Conservation (phyloP, 176 grass and related monocot species). For the barley (Hordeum vulgare) region DNA sequence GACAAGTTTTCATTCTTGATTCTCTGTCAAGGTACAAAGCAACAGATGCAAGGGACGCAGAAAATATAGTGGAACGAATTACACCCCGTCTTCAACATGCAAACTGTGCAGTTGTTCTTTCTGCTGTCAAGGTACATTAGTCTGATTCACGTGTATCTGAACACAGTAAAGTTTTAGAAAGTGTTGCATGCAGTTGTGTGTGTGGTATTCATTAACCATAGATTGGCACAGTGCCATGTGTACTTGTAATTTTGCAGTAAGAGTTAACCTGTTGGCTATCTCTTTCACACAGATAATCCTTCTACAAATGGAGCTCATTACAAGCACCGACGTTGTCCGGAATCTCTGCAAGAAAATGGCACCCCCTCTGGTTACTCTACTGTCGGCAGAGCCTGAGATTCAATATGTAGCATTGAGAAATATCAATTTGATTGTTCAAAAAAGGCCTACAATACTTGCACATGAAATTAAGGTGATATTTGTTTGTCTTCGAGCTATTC, state of each 20-base stretch:
- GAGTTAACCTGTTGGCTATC: not conserved
- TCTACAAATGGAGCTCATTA: slow-evolving; percentile 99
- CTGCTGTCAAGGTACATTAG: slow-evolving; percentile 84
- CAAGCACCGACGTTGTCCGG: slow-evolving; percentile 86
- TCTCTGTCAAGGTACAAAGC: slow-evolving; percentile 85
- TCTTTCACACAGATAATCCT: slow-evolving; percentile 75
- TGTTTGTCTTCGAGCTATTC: slow-evolving; percentile 20
- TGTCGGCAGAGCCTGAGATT: slow-evolving; percentile 96
- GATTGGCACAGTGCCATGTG: not conserved
- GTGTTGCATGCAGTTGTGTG: not conserved
- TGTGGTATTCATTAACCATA: slow-evolving; percentile 19
- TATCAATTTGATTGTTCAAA: slow-evolving; percentile 99
- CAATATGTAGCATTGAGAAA: slow-evolving; percentile 97
- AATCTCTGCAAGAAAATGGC: slow-evolving; percentile 99
- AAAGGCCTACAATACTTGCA: slow-evolving; percentile 96
- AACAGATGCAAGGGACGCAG: slow-evolving; percentile 82
- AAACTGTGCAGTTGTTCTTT: slow-evolving; percentile 98
- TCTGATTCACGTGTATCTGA: slow-evolving; percentile 2
- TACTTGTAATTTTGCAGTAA: not conserved
- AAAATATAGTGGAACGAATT: slow-evolving; percentile 90
- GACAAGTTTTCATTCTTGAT: slow-evolving; percentile 99
- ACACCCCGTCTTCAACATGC: slow-evolving; percentile 98
- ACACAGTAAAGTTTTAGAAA: not conserved
- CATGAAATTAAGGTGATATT: slow-evolving; percentile 96
- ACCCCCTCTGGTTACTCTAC: slow-evolving; percentile 89